A percentile compares a stretch with the other conserved stretches of the same genome.
These are phyloP conservation scores for Boletus rubescentipes DNA, from an alignment of 768 basidiomycete species.

Conservation along the genomic window DNA sequence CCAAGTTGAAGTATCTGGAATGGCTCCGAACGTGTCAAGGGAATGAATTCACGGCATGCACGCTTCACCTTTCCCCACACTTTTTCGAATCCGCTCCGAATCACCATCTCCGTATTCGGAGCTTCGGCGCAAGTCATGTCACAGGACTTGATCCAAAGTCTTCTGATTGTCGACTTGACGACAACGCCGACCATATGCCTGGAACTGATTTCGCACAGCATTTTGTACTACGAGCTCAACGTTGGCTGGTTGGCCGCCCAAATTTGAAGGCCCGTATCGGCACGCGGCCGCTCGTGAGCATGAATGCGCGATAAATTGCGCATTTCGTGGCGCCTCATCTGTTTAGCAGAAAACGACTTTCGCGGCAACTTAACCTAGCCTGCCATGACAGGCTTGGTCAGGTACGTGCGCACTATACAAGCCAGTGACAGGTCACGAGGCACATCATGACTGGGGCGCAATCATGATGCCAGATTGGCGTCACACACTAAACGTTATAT, in stretches of 20 bases:
- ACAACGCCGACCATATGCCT: neutral
- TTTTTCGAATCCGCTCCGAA: conserved; percentile 3
- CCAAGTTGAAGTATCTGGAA: neutral
- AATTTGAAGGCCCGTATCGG: neutral
- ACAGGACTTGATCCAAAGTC: neutral
- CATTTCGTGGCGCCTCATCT: neutral
- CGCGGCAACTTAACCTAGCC: neutral
- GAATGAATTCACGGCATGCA: neutral
- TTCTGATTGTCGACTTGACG: conserved; percentile 6
- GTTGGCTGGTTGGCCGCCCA: neutral
- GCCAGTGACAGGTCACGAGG: conserved; percentile 7
- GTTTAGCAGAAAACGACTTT: neutral
- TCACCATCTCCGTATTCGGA: conserved; percentile 3
- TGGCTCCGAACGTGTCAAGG: neutral
- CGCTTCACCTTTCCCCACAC: conserved; percentile 12
- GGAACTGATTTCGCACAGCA: conserved; percentile 6
- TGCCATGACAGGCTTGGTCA: neutral
- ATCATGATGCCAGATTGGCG: conserved; percentile 17
- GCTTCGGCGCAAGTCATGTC: neutral
- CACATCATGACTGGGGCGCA: conserved; percentile 7
- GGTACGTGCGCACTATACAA: conserved; percentile 7
- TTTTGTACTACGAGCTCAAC: neutral
- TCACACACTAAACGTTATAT: conserved; percentile 19
- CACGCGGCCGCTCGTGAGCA: neutral
- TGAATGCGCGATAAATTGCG: neutral